These are phyloP conservation scores for Suhomyces chickasaworum DNA, from an alignment of 1,139 yeast genomes.

Conservation along the genomic window DNA sequence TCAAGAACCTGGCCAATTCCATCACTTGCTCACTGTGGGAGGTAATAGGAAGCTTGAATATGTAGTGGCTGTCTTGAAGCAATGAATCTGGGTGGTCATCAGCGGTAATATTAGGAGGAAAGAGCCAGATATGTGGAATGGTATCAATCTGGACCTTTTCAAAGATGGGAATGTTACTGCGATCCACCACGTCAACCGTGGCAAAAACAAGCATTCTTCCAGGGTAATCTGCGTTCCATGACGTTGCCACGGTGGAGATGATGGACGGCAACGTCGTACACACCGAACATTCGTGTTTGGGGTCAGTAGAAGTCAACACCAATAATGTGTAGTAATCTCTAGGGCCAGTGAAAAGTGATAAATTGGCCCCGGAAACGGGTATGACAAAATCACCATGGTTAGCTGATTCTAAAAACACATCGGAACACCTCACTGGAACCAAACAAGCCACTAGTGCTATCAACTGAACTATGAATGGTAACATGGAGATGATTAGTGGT, in stretches of 20 bases:
- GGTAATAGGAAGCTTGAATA: constrained; percentile 35
- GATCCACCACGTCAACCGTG: constrained; percentile 51
- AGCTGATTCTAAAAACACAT: background rate
- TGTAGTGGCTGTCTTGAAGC: constrained; percentile 33
- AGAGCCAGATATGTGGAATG: constrained; percentile 66
- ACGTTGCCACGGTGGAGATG: constrained; percentile 40
- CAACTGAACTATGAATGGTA: background rate
- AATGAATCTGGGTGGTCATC: constrained; percentile 17
- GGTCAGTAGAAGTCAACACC: constrained; percentile 45
- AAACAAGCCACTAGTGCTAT: background rate
- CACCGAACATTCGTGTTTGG: constrained; percentile 39
- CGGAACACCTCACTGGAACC: background rate
- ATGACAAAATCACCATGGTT: constrained; percentile 26
- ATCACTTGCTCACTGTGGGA: constrained; percentile 34
- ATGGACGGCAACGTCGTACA: constrained; percentile 45
- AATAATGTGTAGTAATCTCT: constrained; percentile 46
- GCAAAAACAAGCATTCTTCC: constrained; percentile 46
- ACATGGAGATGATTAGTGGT: background rate
- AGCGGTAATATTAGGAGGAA: constrained; percentile 48
- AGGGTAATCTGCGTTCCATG: constrained; percentile 48
- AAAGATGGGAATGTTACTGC: constrained; percentile 38
- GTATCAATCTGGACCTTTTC: constrained; percentile 42
- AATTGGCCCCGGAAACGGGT: constrained; percentile 33
- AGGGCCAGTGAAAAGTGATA: constrained; percentile 34
- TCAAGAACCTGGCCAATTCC: constrained; percentile 56